These are phyloP conservation scores for Lenzites betulinus DNA, from an alignment of 768 basidiomycete genomes.

Conservation along the genomic window DNA sequence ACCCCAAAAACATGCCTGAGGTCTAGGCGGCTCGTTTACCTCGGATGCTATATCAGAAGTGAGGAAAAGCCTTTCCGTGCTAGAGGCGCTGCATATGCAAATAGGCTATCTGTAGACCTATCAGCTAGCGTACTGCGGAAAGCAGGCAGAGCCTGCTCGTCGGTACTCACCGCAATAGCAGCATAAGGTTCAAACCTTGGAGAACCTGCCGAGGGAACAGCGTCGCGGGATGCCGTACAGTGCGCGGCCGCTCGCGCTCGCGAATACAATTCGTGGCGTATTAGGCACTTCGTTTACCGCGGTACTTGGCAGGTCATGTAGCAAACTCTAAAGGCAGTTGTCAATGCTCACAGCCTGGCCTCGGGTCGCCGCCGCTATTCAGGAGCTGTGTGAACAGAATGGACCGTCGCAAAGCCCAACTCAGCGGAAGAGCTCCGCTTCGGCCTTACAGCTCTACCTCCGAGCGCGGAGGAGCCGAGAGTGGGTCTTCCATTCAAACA, in stretches of 20 bases:
- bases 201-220: neutral
- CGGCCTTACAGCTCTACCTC: neutral
- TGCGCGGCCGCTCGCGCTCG: neutral
- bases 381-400: neutral
- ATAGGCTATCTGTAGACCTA: neutral
- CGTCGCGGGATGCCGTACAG: constrained; percentile 5
- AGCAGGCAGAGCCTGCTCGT: neutral
- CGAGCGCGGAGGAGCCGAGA: no score
- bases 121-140: neutral
- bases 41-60: constrained; percentile 4
- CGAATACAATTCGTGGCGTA: no score
- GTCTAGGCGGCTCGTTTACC: constrained; percentile 1
- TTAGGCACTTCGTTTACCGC: no score
- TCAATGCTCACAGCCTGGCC: neutral
- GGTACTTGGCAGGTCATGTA: neutral
- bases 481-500: constrained; percentile 1
- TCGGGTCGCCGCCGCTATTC: neutral
- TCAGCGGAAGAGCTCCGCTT: neutral
- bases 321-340: neutral
- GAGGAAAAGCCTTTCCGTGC: neutral
- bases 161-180: constrained; percentile 4
- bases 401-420: no score
- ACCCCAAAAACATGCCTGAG: constrained; percentile 4
- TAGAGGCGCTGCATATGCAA: neutral
- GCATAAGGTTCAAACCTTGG: neutral